Evolutionary conservation across 2,329 filamentous ascomycete genomes (phyloP), one percentile per base, ranked within the genome.

Genomic region (Septoria petroselini): DNA sequence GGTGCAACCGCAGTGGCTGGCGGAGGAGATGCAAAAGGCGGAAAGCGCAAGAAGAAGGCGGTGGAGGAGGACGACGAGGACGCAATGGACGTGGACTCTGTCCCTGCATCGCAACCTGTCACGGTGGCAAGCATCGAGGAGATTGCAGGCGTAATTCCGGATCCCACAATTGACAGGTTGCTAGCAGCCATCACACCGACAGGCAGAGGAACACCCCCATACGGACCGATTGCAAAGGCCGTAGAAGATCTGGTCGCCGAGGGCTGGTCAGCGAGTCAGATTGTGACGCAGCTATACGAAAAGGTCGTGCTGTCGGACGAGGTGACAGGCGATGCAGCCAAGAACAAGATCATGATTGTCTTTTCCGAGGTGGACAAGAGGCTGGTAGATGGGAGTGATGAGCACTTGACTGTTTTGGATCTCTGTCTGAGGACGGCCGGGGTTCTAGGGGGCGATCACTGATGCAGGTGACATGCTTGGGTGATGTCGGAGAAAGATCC

Each of bases 301-400:
- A 76, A 80, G 19, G 73, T 97, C 30, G 80, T 95, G 21, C 51
- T 69, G 15, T 88, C 82, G 65, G 89, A 95, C 64, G 93, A 97
- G 68, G 78, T 83, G 6, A 84, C 96, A 18, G 81, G 83, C 0
- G 89, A 96, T 64, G 71, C 81, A 9, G 87, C 95, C 65, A 98
- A 98, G 73, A 94, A 91, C 66, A 85, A 85, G 68, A 91, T 98
- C 52, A 85, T 91, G 40, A 77, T 88, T 55, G 77, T 91, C 3
- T 98, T 98, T 66, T 96, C 91, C 0, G 91, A 97, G 69, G 79
- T 91, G 21, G 93, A 99, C 67, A 97, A 97, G 76, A 80, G 93
- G 58, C 72, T 98, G 39, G 86, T 95, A 4, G 94, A 99, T 69
- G 93, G 93, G 7, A 86, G 91, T 2, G 93, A 98, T 65, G 93